Base-by-base conservation (phyloP, 768 basidiomycete species). In the Termitomyces sp. region DNA sequence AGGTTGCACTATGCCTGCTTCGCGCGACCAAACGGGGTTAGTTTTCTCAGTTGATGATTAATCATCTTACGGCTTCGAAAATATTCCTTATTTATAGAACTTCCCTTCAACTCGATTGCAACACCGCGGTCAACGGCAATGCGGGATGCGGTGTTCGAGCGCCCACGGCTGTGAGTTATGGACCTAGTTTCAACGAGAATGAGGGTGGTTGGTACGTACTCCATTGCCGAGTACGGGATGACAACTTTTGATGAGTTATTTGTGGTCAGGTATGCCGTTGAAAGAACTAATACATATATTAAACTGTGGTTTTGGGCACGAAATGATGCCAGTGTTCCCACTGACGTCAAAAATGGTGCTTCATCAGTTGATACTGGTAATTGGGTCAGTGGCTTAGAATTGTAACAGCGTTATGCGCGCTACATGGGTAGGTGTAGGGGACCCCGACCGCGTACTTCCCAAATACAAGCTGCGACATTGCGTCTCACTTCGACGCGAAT, bases 291-390 rank as follows among this genome's bases (percentile, higher is more conserved):
- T 20, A 64, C 63, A 16, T 81, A 75, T 66, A 84, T 91, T 62
- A 84, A 83, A 54, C 75, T 90, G 34, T 91, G 85, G 82, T 89
- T 88, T 75, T 93, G 88, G 88, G 69, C 81, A 0, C 76, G 88
- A 30, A 78, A 78, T 62, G 77, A 69, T 49, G 70, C 65, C 3
- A 67, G 63, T 33, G 78, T 83, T 30, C 86, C 85, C 2, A 53
- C 65, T 9, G 83, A 84, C 31, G 75, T 87, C 18, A 70, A 53
- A 47, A 69, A 70, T 20, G 82, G 80, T 1, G 70, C 62, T 13
- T 63, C 66, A 0, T 68, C 67, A 27, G 73, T 83, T 31, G 72
- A 82, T 63, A 81, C 85, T 2, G 70, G 70, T 42, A 71, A 68
- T 56, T 89, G 86, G 85, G 87, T 85, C 62, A n/a, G 75, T 64